These are phyloP conservation scores for Salix dunnii DNA, from an alignment of 345 rosid genomes.

Conservation along the genomic window DNA sequence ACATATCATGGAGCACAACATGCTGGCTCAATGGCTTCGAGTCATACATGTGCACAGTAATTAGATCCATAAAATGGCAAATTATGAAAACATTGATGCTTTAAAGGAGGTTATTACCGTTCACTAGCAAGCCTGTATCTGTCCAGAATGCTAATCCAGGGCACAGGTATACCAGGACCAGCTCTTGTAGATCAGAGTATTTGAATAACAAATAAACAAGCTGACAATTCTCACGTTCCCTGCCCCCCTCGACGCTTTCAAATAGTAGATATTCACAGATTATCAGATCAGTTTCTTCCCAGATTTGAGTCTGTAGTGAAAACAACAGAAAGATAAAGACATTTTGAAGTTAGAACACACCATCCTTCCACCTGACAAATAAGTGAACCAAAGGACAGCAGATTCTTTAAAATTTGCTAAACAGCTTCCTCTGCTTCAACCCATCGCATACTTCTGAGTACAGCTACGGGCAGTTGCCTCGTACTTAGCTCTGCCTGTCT, in stretches of 20 bases:
- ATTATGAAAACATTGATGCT: too few species aligned
- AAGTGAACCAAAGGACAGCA: neutral
- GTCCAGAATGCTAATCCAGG: too few species aligned
- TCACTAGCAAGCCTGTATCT: too few species aligned
- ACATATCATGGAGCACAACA: too few species aligned
- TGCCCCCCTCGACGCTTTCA: too few species aligned
- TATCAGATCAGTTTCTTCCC: neutral
- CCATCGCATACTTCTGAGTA: constrained; percentile 28
- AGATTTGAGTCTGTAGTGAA: neutral
- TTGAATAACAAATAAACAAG: neutral
- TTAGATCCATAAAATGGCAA: too few species aligned
- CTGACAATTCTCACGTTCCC: neutral
- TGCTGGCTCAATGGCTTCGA: too few species aligned
- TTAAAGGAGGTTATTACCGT: too few species aligned
- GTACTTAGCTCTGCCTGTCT: constrained; percentile 17
- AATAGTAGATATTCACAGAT: constrained; percentile 9
- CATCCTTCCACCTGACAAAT: neutral
- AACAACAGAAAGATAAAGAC: neutral
- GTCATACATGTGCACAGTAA: too few species aligned
- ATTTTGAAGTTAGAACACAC: neutral
- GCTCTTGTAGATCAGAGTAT: neutral
- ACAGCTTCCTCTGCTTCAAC: neutral
- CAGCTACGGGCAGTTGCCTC: constrained; percentile 28
- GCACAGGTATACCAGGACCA: neutral
- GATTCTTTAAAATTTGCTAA: neutral